Base-by-base conservation (phyloP, 2,329 filamentous ascomycete genomes). In the Orbilia oligospora region DNA sequence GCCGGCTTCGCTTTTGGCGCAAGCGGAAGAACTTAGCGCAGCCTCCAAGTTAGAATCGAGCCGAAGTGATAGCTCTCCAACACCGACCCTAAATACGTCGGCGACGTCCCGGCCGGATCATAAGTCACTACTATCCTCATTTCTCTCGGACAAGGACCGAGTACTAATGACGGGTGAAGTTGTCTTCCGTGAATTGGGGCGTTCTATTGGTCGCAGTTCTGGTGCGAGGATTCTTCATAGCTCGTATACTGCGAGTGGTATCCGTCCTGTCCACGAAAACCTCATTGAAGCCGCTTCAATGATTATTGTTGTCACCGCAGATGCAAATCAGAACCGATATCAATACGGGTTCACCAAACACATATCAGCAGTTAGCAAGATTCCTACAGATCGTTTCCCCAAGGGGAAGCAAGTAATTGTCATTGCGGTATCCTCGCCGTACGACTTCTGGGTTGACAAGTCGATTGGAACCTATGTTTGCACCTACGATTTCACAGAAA, bases 261-360 rank as follows among this genome's bases (percentile, higher is more conserved):
- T 93, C 83, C 91, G 90, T 2, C 86, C 87, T n/a, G 87, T 89
- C 56, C 90, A 94, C 83, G 85, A 88, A 61, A 87, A 87, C 65
- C 91, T 92, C 81, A 87, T 93, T 71, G 87, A 87, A 71, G 85
- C 88, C 67, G 90, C 90, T 5, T 87, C 87, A 51, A 87, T 87
- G 0, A 85, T 92, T 41, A 83, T 93, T 16, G 89, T 92, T 71
- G 88, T 92, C 72, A 97, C 95, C 0, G 95, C 95, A 9, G 95
- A 98, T 85, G 94, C 94, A 0, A 97, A 97, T 83, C 89, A 94
- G 48, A 97, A 98, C 83, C 86, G 97, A 14, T 98, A 97, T 83
- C 95, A 98, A 84, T 90, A 93, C 64, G 94, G 94, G 0, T 98
- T 98, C 83, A 95, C 95, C 1, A 98, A 97, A 83, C 95, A 98